Base-by-base conservation (phyloP, 2,329 filamentous ascomycete species). In the Aphanoascus verrucosus region DNA sequence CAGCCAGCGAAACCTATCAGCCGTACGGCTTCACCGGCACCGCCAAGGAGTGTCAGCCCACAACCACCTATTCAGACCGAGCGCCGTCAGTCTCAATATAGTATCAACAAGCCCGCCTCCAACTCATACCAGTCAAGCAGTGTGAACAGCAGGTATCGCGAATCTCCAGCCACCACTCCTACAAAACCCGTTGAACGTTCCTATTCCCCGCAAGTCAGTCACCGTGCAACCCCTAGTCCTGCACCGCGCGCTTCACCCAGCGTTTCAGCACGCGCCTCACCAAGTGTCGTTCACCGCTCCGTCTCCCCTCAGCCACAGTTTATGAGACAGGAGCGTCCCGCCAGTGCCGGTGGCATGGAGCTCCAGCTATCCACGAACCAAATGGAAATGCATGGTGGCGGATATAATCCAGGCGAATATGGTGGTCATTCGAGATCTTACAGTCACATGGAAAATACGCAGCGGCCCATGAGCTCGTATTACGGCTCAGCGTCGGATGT, bases 311-410 rank as follows among this genome's bases (percentile, higher is more conserved):
- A 77, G 53, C 77, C 76, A 5, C 72, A 75, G 46, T 78, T 76
- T 62, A 64, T 72, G 47, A 71, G 74, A 45, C 72, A 74, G 55
- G 67, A 73, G 38, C 72, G 77, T 17, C 77, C 76, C 31, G 68
- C 68, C 3, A 79, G 76, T 60, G 63, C 70, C 20, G 65, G 66
- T 31, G 72, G 80, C 15, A 86, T 86, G 82, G 80, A 84, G 37
- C 74, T 88, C 54, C 84, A 88, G 67, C 74, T 88, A 32, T 82
- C 75, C n/a, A 67, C 67, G 19, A 67, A 63, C 11, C 73, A 72
- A 6, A 75, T 79, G 55, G 79, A 83, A 52, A 70, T 72, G 23
- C 84, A 84, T 60, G 80, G 79, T 20, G 63, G 64, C 15, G 61
- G 62, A 11, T 60, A 61, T 34, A 63, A 64, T 47, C 62, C 62